Base-by-base conservation (phyloP, 441 rosid species). In the Dalechampia spathulata region DNA sequence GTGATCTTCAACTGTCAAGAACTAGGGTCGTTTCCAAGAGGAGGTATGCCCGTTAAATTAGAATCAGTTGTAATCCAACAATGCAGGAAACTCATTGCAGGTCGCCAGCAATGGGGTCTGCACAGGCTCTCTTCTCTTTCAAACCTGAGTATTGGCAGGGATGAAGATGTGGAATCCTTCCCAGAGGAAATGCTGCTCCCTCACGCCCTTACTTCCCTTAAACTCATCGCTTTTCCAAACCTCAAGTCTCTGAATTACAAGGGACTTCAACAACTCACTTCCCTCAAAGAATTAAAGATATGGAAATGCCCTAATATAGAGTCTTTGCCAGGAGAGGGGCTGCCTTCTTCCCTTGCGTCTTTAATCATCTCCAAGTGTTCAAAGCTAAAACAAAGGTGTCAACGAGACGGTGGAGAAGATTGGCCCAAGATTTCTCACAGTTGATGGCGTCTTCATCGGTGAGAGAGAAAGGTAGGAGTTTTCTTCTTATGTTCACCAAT, bases 171-270 rank as follows among this genome's bases (percentile, higher is more conserved):
- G 34, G 77, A 62, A 37, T 73, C 75, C 60, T 81, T 81, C 58
- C 83, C 81, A 0, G 75, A 73, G 1, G 71, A 71, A 61, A 63
- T 63, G 46, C 68, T 75, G 49, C 60, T 78, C 26, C 83, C 83
- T 15, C 44, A 26, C 34, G 30, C 68, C 6, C 6, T 78, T 38
- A 61, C 46, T 34, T 65, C 70, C 50, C 61, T 81, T 15, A 39
- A 60, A 42, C 73, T 75, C 34, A 57, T 57, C 32, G 26, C 65
- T 40, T 57, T 78, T 52, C 32, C 44, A 4, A 58, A 72, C 38
- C 75, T 81, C 50, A 48, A 4, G 11, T 30, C 50, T 21, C 25
- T 77, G 56, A 45, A 76, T 42, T 48, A 28, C 8, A 56, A 40
- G 49, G 79, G 83, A 47, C 69, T 77, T 69, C 67, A 50, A 22